Evolutionary conservation across 2,329 filamentous ascomycete genomes (phyloP).

Genomic region (Beauveria varroae): DNA sequence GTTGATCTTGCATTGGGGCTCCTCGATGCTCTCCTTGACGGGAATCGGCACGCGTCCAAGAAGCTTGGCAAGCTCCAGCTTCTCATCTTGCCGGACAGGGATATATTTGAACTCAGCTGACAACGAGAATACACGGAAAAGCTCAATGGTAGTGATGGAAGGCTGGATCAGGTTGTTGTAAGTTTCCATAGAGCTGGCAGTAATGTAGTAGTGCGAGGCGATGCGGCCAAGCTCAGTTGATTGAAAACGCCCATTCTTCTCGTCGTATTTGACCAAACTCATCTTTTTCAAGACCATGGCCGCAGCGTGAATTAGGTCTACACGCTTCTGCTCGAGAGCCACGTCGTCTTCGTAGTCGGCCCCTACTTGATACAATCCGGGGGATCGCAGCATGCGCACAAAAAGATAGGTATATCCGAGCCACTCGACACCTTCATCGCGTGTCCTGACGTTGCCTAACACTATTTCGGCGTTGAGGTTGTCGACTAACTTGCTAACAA

Average conservation of each 20-base stretch:
- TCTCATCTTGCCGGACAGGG: conserved; percentile 93
- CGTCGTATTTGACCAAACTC: conserved; percentile 89
- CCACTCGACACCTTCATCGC: conserved; percentile 98
- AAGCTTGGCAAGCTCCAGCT: conserved; percentile 88
- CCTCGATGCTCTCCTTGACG: conserved; percentile 95
- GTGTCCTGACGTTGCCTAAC: conserved; percentile 80
- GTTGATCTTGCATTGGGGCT: conserved; percentile 96
- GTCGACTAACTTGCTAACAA: conserved; percentile 87
- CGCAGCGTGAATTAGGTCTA: conserved; percentile 95
- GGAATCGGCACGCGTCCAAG: conserved; percentile 86
- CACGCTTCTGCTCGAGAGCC: conserved; percentile 87
- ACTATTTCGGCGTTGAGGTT: conserved; percentile 96
- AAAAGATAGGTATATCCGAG: conserved; percentile 97
- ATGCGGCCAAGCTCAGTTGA: conserved; percentile 92
- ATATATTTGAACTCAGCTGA: conserved; percentile 99
- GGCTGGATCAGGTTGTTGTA: conserved; percentile 95
- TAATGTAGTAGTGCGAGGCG: conserved; percentile 97
- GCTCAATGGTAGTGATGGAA: conserved; percentile 84
- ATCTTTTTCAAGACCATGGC: conserved; percentile 81
- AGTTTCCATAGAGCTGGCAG: conserved; percentile 89
- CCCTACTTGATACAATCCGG: conserved; percentile 90
- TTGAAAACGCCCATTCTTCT: conserved; percentile 81
- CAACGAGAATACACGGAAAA: conserved; percentile 92
- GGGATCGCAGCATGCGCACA: conserved; percentile 93
- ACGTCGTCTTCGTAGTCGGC: conserved; percentile 92